Evolutionary conservation across 140 eudicot genomes (phyloP).

Genomic region (Oenanthe javanica): DNA sequence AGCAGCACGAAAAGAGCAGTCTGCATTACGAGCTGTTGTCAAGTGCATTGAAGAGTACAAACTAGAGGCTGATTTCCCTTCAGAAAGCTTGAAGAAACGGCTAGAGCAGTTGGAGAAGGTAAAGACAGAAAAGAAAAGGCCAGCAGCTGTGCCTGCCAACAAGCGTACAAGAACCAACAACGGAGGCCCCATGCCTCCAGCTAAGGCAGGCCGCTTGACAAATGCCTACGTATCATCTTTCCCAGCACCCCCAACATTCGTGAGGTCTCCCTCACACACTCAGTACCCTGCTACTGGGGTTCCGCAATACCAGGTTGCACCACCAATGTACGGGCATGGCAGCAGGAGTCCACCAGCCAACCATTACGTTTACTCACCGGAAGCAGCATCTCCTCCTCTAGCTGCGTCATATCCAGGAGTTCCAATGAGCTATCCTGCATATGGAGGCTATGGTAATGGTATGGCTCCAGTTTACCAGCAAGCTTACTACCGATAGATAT

Average conservation of each 20-base stretch:
- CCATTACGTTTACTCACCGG: slow-evolving; percentile 74
- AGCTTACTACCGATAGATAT: slow-evolving; percentile 72
- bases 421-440: slow-evolving; percentile 60
- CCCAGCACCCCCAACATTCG: slow-evolving; percentile 64
- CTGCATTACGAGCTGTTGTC: slow-evolving; percentile 76
- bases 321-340: slow-evolving; percentile 56
- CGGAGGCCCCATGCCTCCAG: slow-evolving; percentile 96
- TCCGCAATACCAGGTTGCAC: slow-evolving; percentile 43
- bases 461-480: slow-evolving; percentile 72
- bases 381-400: slow-evolving; percentile 56
- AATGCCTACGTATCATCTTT: slow-evolving; percentile 83
- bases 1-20: slow-evolving; percentile 90
- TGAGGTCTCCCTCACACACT: slow-evolving; percentile 69
- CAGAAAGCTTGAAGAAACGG: slow-evolving; percentile 69
- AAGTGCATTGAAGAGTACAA: slow-evolving; percentile 91
- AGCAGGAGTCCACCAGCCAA: slow-evolving; percentile 67
- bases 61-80: slow-evolving; percentile 70
- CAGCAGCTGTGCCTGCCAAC: slow-evolving; percentile 69
- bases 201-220: slow-evolving; percentile 87
- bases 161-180: slow-evolving; percentile 70
- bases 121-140: slow-evolving; percentile 69
- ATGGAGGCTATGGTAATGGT: slow-evolving; percentile 62
- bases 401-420: slow-evolving; percentile 62
- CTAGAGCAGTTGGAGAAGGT: slow-evolving; percentile 80
- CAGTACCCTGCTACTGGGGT: slow-evolving; percentile 64